Conservation (phyloP, 2,329 filamentous ascomycete genomes). For the Diaporthe sp. region DNA sequence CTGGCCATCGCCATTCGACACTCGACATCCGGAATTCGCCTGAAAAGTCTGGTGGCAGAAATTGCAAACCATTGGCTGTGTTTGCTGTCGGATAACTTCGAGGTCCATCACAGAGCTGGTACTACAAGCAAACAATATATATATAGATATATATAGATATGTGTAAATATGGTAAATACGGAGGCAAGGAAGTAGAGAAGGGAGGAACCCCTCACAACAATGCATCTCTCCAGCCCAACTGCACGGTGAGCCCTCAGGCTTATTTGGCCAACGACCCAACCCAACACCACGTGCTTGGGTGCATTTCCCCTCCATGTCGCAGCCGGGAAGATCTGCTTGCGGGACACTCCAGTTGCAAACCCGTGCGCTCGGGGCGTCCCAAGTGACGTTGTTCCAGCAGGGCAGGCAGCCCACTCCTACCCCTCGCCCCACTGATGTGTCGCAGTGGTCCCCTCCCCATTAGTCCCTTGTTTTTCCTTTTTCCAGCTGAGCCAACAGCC, state of each 20-base stretch:
- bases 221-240: background rate
- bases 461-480: background rate
- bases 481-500: slow-evolving; percentile 8
- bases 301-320: background rate
- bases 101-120: background rate
- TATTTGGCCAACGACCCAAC: background rate
- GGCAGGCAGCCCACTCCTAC: background rate
- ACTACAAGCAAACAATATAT: background rate
- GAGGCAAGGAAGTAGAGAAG: background rate
- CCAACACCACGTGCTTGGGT: background rate
- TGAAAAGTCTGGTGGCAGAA: background rate
- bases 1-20: background rate
- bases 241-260: background rate
- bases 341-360: slow-evolving; percentile 21
- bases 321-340: background rate
- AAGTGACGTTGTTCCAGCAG: background rate
- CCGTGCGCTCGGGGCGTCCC: background rate
- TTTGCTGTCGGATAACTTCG: background rate
- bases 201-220: background rate
- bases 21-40: background rate
- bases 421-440: slow-evolving; percentile 12
- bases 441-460: background rate
- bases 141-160: no score
- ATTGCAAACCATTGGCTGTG: background rate
- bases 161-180: no score